A percentile compares a stretch with the other conserved stretches of the same genome.
phyloP scores from a whole-genome alignment of 441 rosid species.

The Adansonia madagascariensis region DNA sequence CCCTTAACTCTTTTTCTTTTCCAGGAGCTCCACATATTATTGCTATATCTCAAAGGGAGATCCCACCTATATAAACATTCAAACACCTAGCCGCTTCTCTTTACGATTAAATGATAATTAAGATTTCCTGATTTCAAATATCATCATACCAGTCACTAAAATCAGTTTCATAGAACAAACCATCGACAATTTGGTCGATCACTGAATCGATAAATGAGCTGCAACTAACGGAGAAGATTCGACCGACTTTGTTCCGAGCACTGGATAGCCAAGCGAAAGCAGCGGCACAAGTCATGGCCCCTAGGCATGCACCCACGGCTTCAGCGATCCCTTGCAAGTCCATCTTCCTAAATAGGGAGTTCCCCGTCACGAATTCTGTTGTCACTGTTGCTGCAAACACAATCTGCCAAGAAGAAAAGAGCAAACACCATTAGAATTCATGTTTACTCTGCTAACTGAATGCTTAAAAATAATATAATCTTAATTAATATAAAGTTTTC shows the following conservation, averaged over 20 bases:
- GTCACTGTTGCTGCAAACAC: conserved; percentile 80
- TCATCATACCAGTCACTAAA: conserved; percentile 74
- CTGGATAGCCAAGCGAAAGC: conserved; percentile 78
- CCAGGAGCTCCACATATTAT: background rate
- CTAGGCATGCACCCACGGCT: conserved; percentile 67
- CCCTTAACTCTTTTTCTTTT: background rate
- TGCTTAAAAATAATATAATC: background rate
- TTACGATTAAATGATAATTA: background rate
- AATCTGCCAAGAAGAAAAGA: conserved; percentile 43
- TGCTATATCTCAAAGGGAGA: background rate
- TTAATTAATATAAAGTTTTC: background rate
- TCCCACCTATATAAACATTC: background rate
- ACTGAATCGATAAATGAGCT: conserved; percentile 78
- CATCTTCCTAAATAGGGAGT: conserved; percentile 73
- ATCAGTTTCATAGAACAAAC: conserved; percentile 72
- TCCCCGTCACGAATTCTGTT: conserved; percentile 78
- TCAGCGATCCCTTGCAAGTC: conserved; percentile 72
- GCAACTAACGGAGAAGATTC: conserved; percentile 70
- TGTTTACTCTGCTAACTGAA: background rate
- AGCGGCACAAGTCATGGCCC: conserved; percentile 68
- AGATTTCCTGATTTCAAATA: conserved; percentile 29
- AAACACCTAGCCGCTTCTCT: background rate
- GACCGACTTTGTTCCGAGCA: conserved; percentile 71
- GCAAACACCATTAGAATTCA: background rate
- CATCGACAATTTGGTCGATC: conserved; percentile 80